Percentiles rank a stretch among this genome's conserved stretches.
phyloP scores from a whole-genome alignment of 495 filamentous ascomycete genomes.

The Hypomontagnella submonticulosa region DNA sequence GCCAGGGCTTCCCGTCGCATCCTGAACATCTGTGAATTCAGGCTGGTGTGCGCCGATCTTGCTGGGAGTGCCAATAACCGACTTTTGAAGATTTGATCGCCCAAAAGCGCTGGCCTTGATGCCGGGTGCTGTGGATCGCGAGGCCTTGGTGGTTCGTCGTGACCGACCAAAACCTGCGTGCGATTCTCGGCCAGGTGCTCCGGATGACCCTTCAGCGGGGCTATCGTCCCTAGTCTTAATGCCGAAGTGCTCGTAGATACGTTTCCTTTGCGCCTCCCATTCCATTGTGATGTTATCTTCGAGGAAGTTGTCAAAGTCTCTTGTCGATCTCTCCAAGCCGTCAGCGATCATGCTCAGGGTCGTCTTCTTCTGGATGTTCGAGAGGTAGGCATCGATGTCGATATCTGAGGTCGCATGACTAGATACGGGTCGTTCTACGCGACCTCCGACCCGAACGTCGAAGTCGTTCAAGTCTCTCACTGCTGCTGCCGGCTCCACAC shows the following conservation, averaged over 20 bases:
- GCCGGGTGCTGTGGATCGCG: slow-evolving; percentile 50
- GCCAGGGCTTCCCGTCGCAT: slow-evolving; percentile 60
- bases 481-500: slow-evolving; percentile 79
- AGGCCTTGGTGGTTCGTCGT: slow-evolving; percentile 58
- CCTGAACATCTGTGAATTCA: slow-evolving; percentile 73
- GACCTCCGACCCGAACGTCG: slow-evolving; percentile 54
- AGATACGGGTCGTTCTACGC: slow-evolving; percentile 47
- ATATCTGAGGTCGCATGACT: slow-evolving; percentile 63
- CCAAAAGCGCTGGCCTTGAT: slow-evolving; percentile 74
- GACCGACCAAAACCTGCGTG: slow-evolving; percentile 64
- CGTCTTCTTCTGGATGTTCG: slow-evolving; percentile 86
- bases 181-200: slow-evolving; percentile 67
- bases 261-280: slow-evolving; percentile 91
- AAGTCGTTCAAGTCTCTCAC: slow-evolving; percentile 77
- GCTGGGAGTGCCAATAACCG: slow-evolving; percentile 82
- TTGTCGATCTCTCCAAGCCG: slow-evolving; percentile 82
- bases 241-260: slow-evolving; percentile 96
- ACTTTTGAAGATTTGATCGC: slow-evolving; percentile 75
- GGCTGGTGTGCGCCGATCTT: slow-evolving; percentile 65
- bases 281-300: slow-evolving; percentile 95
- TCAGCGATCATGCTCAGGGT: slow-evolving; percentile 91
- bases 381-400: slow-evolving; percentile 83
- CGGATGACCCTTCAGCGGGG: slow-evolving; percentile 54
- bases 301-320: slow-evolving; percentile 90
- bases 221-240: slow-evolving; percentile 72